A percentile compares a stretch with the other conserved stretches of the same genome.
Evolutionary conservation across 2,329 filamentous ascomycete species (phyloP).

Genomic region (Drechslera avenae): DNA sequence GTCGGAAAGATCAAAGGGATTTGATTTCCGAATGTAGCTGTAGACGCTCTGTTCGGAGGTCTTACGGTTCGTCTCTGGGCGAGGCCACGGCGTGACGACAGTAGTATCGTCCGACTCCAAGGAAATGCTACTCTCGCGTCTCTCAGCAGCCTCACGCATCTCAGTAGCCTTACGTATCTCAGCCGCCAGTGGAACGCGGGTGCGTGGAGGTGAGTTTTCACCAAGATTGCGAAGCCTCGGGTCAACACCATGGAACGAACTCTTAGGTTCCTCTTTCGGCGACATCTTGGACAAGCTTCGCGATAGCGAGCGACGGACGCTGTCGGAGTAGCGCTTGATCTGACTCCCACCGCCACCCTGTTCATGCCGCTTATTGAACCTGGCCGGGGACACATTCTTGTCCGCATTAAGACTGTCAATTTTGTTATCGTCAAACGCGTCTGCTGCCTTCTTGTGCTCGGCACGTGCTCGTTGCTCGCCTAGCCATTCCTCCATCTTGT

Average conservation of each 20-base stretch:
- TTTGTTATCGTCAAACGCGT: constrained; percentile 7
- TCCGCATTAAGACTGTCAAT: no score
- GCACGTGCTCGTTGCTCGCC: constrained; percentile 28
- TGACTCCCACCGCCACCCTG: constrained; percentile 16
- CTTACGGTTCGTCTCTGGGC: constrained; percentile 9
- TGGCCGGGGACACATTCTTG: neutral
- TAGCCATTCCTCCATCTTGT: constrained; percentile 37
- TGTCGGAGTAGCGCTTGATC: constrained; percentile 27
- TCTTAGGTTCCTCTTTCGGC: constrained; percentile 15
- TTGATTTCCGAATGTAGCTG: constrained; percentile 20
- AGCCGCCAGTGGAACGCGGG: no score
- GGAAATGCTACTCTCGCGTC: constrained; percentile 22
- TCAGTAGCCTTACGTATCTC: no score
- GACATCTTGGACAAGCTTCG: constrained; percentile 8
- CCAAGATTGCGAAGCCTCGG: no score
- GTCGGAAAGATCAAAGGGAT: constrained; percentile 13
- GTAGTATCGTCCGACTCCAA: constrained; percentile 8
- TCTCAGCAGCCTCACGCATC: constrained; percentile 6
- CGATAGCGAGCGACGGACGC: constrained; percentile 25
- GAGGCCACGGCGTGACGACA: constrained; percentile 8
- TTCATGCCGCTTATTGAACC: neutral
- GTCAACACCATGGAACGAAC: constrained; percentile 27
- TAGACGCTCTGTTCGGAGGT: constrained; percentile 24
- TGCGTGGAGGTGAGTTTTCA: no score
- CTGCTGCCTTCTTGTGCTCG: constrained; percentile 18